phyloP scores from a whole-genome alignment of 371 early-diverging fungal genomes.

The Mucor racemosus region DNA sequence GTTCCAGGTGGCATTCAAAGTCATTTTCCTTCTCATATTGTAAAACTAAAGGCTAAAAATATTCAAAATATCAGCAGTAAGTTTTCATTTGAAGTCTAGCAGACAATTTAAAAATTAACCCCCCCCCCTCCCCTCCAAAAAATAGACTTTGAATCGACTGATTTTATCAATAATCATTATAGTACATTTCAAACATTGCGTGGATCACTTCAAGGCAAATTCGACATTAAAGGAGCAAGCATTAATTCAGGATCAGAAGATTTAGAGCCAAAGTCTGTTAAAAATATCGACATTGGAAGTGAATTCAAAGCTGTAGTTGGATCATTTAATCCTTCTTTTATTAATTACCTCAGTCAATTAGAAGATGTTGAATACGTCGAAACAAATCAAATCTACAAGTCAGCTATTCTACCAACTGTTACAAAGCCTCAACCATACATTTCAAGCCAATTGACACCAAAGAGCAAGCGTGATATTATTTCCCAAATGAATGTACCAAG shows the following conservation, averaged over 20 bases:
- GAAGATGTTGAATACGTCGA: constrained; percentile 62
- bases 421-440: constrained; percentile 10
- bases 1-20: background rate
- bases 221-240: constrained; percentile 3
- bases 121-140: too few species aligned
- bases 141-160: constrained; percentile 22
- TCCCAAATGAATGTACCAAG: constrained; percentile 47
- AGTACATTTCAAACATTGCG: constrained; percentile 17
- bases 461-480: constrained; percentile 11
- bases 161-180: constrained; percentile 26
- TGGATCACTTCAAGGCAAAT: constrained; percentile 14
- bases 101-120: too few species aligned
- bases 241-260: background rate
- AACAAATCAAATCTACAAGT: constrained; percentile 48
- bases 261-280: background rate
- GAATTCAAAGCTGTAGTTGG: constrained; percentile 25
- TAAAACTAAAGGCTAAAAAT: constrained; percentile 23
- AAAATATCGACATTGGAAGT: constrained; percentile 20
- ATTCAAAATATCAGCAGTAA: constrained; percentile 17
- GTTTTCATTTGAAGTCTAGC: too few species aligned
- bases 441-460: background rate
- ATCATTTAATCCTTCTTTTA: constrained; percentile 32
- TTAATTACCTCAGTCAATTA: constrained; percentile 32
- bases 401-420: constrained; percentile 14
- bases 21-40: constrained; percentile 23